Conservation (phyloP, 495 filamentous ascomycete genomes). For the Penicillium pulvis region DNA sequence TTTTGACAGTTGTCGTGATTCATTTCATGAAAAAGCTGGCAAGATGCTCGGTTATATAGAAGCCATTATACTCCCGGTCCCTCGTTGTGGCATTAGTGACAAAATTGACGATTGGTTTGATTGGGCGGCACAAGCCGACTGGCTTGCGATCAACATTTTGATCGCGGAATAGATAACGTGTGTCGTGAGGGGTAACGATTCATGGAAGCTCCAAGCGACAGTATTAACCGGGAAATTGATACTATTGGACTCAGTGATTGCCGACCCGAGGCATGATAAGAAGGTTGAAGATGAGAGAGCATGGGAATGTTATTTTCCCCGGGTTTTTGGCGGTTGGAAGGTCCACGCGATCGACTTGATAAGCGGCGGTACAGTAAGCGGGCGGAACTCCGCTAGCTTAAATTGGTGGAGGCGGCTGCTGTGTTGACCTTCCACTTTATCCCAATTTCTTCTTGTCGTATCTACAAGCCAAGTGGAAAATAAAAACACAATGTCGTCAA, state of each 20-base stretch:
- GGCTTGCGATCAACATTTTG: conserved; percentile 2
- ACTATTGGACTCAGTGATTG: background rate
- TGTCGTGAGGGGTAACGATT: conserved; percentile 6
- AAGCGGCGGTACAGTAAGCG: background rate
- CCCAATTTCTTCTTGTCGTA: background rate
- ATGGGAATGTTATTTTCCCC: background rate
- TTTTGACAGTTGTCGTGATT: conserved; percentile 4
- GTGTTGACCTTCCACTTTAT: background rate
- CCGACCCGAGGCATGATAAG: background rate
- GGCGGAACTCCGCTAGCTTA: background rate
- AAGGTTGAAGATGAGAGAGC: background rate
- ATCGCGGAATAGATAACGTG: conserved; percentile 6
- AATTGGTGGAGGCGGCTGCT: background rate
- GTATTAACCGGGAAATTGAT: background rate
- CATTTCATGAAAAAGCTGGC: background rate
- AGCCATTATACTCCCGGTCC: background rate
- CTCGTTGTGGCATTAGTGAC: background rate
- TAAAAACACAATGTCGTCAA: conserved; percentile 5
- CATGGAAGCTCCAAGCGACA: conserved; percentile 28
- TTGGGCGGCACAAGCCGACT: conserved; percentile 18
- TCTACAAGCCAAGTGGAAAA: background rate
- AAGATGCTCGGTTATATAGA: background rate
- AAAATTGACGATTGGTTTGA: background rate
- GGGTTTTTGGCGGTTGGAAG: background rate
- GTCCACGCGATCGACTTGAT: conserved; percentile 7